Evolutionary conservation across 164 flowering plant genomes (phyloP).

Genomic region (Vitis amurensis): DNA sequence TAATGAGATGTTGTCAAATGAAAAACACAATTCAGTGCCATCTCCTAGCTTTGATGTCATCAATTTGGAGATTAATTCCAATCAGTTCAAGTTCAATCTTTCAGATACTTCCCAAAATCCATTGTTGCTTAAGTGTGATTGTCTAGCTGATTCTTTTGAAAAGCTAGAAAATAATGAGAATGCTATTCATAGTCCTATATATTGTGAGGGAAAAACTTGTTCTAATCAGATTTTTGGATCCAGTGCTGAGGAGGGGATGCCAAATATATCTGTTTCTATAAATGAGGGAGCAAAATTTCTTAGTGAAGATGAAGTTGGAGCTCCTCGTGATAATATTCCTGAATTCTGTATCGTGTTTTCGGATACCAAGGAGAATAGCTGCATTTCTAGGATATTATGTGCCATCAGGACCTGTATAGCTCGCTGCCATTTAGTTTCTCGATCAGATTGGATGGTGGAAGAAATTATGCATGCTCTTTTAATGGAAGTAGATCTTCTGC

Average conservation of each 20-base stretch:
- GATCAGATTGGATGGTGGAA: conserved; percentile 28
- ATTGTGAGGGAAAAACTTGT: conserved; percentile 10
- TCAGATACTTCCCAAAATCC: conserved; percentile 7
- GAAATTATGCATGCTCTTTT: conserved; percentile 40
- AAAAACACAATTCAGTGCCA: conserved; percentile 14
- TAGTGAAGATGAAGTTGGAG: conserved; percentile 16
- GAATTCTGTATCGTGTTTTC: conserved; percentile 40
- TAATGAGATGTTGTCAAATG: conserved; percentile 8
- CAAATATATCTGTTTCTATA: conserved; percentile 9
- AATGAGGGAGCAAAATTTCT: conserved; percentile 12
- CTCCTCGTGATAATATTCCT: conserved; percentile 6
- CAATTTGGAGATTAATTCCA: conserved; percentile 35
- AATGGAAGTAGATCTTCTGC: conserved; percentile 40
- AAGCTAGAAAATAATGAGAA: conserved; percentile 3
- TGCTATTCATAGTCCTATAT: conserved; percentile 5
- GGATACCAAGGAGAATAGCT: conserved; percentile 28
- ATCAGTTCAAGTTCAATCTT: conserved; percentile 10
- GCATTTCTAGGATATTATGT: conserved; percentile 47
- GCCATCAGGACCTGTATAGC: conserved; percentile 41
- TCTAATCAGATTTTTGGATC: conserved; percentile 8
- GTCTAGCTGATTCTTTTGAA: conserved; percentile 3
- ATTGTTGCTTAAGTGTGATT: conserved; percentile 6
- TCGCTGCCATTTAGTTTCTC: conserved; percentile 24
- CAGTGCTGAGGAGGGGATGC: conserved; percentile 5
- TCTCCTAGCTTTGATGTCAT: conserved; percentile 29